phyloP scores from a whole-genome alignment of 371 early-diverging fungal genomes.

The Massospora cicadina region DNA sequence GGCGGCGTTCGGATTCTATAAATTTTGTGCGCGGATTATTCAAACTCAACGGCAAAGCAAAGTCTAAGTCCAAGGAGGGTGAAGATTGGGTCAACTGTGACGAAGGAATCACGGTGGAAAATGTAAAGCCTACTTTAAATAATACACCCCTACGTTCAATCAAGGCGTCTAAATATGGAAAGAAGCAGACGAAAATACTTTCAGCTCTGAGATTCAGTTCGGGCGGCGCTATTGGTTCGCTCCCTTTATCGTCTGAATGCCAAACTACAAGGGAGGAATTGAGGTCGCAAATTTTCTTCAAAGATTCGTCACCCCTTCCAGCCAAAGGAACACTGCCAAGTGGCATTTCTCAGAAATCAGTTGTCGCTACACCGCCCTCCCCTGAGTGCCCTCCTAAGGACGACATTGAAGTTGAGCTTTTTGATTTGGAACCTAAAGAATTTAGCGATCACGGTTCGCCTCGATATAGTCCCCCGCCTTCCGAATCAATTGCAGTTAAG shows the following conservation, averaged over 20 bases:
- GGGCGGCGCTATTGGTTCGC: background rate
- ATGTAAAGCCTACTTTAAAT: background rate
- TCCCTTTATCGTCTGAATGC: background rate
- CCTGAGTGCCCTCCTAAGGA: background rate
- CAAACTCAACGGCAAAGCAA: background rate
- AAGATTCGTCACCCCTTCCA: background rate
- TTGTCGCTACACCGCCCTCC: background rate
- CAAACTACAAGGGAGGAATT: background rate
- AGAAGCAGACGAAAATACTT: background rate
- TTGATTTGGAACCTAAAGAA: background rate
- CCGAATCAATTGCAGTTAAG: background rate
- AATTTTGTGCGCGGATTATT: background rate
- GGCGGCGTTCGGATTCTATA: background rate
- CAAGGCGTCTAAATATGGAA: background rate
- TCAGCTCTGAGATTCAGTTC: background rate
- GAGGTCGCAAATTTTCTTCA: background rate
- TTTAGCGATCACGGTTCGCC: background rate
- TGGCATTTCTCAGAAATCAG: background rate
- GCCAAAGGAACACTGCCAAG: background rate
- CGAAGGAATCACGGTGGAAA: background rate
- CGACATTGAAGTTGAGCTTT: background rate
- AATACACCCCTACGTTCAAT: background rate
- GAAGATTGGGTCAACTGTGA: background rate
- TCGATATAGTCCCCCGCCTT: background rate
- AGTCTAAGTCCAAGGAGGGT: background rate